Evolutionary conservation across 116 monocot species (phyloP).

Genomic region (Iris pallida): DNA sequence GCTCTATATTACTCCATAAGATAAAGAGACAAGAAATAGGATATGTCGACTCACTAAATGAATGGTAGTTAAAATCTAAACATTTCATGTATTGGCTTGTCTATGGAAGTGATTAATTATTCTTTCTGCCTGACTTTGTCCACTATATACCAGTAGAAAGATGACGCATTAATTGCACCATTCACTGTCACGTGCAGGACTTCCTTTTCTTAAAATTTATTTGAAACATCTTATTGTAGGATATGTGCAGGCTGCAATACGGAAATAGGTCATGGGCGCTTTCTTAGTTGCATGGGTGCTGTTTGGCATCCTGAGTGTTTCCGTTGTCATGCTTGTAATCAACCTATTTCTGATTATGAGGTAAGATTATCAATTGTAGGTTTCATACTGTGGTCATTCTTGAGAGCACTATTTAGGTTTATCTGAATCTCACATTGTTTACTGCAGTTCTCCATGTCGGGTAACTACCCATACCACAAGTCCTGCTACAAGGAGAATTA

Average conservation of each 20-base stretch:
- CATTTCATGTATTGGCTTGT: too few relatives aligned
- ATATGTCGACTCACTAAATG: too few relatives aligned
- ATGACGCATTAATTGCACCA: too few relatives aligned
- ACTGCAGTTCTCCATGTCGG: conserved; percentile 53
- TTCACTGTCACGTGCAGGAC: too few relatives aligned
- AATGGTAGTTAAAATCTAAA: too few relatives aligned
- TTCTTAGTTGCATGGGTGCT: conserved; percentile 57
- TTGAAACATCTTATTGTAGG: conserved; percentile 21
- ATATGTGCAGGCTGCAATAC: conserved; percentile 57
- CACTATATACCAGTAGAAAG: too few relatives aligned
- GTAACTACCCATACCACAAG: conserved; percentile 57
- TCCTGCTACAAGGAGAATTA: conserved; percentile 56
- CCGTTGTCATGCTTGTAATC: conserved; percentile 48
- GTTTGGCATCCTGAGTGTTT: conserved; percentile 76
- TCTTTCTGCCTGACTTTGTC: too few relatives aligned
- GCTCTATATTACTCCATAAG: too few relatives aligned
- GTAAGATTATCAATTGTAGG: conserved; percentile 1
- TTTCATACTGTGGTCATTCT: background rate
- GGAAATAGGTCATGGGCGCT: conserved; percentile 53
- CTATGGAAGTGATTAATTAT: too few relatives aligned
- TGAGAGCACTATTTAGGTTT: background rate
- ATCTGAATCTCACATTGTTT: background rate
- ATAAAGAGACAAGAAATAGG: too few relatives aligned
- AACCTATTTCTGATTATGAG: conserved; percentile 59
- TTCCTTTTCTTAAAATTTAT: too few relatives aligned